phyloP scores from a whole-genome alignment of 306 rosid genomes.

The Herpetospermum pedunculosum region DNA sequence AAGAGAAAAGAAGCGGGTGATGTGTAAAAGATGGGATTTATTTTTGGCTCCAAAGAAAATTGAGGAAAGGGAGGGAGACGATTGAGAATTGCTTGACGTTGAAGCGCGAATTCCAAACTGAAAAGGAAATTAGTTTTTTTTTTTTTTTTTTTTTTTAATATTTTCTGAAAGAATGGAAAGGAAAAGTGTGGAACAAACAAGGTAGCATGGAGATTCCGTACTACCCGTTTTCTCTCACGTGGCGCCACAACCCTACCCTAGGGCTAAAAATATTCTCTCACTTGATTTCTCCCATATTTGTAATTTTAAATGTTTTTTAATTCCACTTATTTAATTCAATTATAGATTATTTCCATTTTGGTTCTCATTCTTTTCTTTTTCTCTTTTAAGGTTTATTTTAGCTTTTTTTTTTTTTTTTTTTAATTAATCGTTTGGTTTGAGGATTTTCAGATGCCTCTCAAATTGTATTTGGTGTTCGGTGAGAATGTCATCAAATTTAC shows the following conservation, averaged over 20 bases:
- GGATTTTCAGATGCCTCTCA: too few relatives aligned
- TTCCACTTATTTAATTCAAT: too few relatives aligned
- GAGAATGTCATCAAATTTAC: too few relatives aligned
- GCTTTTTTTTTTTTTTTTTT: too few relatives aligned
- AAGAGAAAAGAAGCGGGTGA: constrained; percentile 1
- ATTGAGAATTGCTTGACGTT: not conserved
- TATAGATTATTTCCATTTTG: too few relatives aligned
- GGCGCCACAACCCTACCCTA: not conserved
- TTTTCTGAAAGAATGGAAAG: not conserved
- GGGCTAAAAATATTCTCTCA: not conserved
- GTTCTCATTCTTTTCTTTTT: too few relatives aligned
- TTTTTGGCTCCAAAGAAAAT: constrained; percentile 8
- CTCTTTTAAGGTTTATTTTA: too few relatives aligned
- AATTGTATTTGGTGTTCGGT: too few relatives aligned
- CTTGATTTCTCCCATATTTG: not conserved
- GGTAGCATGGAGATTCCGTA: constrained; percentile 1
- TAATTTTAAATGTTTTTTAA: not conserved
- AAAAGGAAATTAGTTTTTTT: not conserved
- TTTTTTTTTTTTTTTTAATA: not conserved
- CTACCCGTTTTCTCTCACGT: not conserved
- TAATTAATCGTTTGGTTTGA: too few relatives aligned
- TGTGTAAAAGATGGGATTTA: not conserved
- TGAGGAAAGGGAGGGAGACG: not conserved
- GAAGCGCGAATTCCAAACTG: not conserved
- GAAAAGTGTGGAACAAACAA: not conserved